A percentile compares a stretch with the other conserved stretches of the same genome.
Conservation (phyloP, 495 filamentous ascomycete genomes). For the Penicillium taxi region DNA sequence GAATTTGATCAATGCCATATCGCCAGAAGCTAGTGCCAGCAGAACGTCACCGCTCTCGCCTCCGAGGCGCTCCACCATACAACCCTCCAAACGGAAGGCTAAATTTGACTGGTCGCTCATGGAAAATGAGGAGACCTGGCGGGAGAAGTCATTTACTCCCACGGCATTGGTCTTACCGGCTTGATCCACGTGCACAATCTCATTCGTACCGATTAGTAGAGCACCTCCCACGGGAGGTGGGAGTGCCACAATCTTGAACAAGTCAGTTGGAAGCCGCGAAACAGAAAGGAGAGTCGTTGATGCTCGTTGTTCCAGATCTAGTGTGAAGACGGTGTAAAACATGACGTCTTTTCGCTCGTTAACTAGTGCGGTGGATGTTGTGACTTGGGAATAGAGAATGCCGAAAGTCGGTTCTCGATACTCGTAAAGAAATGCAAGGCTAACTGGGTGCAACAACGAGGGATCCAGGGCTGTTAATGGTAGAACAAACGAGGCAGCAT, state of each 20-base stretch:
- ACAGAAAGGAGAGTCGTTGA: constrained; percentile 91
- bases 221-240: constrained; percentile 82
- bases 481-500: constrained; percentile 84
- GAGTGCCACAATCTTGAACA: constrained; percentile 76
- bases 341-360: constrained; percentile 74
- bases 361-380: constrained; percentile 63
- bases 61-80: constrained; percentile 65
- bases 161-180: constrained; percentile 88
- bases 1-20: constrained; percentile 70
- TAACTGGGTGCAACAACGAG: constrained; percentile 75
- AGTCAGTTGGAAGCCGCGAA: constrained; percentile 74
- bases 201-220: constrained; percentile 77
- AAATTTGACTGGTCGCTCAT: constrained; percentile 82
- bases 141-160: constrained; percentile 86
- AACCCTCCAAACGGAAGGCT: constrained; percentile 72
- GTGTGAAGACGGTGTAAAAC: constrained; percentile 86
- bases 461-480: constrained; percentile 81
- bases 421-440: constrained; percentile 89
- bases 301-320: constrained; percentile 88
- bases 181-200: constrained; percentile 93
- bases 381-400: constrained; percentile 68
- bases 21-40: constrained; percentile 70
- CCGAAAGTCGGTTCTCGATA: constrained; percentile 97
- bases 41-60: constrained; percentile 72
- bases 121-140: constrained; percentile 65